These are phyloP conservation scores for Trametes polyzona DNA, from an alignment of 1,284 basidiomycete genomes.

Conservation along the genomic window DNA sequence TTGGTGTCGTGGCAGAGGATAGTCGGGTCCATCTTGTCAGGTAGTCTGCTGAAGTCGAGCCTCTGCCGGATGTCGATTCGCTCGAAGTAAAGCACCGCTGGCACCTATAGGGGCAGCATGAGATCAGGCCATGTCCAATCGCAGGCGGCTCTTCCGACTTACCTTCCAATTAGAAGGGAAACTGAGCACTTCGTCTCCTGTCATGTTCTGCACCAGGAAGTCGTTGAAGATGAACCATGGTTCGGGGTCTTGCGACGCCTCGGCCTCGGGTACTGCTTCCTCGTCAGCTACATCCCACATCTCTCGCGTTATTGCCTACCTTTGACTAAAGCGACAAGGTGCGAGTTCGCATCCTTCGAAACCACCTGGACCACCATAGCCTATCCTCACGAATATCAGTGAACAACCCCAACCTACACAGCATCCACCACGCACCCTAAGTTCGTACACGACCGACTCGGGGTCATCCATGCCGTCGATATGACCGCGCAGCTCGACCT, in stretches of 20 bases:
- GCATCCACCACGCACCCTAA: constrained; percentile 57
- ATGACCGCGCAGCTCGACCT: constrained; percentile 59
- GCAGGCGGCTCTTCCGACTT: background rate
- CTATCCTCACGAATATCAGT: constrained; percentile 39
- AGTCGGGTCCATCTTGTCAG: constrained; percentile 67
- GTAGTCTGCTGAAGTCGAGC: constrained; percentile 72
- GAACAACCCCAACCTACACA: background rate
- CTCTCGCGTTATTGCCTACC: constrained; percentile 43
- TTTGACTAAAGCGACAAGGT: constrained; percentile 90
- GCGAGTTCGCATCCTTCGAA: constrained; percentile 76
- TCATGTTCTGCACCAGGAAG: constrained; percentile 86
- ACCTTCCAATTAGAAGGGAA: constrained; percentile 95
- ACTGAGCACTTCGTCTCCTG: constrained; percentile 85
- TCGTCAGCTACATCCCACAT: background rate
- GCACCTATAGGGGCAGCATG: constrained; percentile 57
- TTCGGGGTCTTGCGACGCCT: constrained; percentile 44
- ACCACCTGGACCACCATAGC: constrained; percentile 86
- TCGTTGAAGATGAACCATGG: constrained; percentile 98
- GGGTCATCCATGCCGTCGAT: constrained; percentile 62
- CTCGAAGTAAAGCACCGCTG: constrained; percentile 88
- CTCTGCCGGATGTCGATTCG: constrained; percentile 63
- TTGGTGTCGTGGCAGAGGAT: constrained; percentile 89
- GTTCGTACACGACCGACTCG: constrained; percentile 65
- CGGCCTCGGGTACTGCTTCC: constrained; percentile 65
- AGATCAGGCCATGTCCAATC: background rate